These are phyloP conservation scores for Isabelozyma rhagii DNA, from an alignment of 805 yeast species.

Conservation along the genomic window DNA sequence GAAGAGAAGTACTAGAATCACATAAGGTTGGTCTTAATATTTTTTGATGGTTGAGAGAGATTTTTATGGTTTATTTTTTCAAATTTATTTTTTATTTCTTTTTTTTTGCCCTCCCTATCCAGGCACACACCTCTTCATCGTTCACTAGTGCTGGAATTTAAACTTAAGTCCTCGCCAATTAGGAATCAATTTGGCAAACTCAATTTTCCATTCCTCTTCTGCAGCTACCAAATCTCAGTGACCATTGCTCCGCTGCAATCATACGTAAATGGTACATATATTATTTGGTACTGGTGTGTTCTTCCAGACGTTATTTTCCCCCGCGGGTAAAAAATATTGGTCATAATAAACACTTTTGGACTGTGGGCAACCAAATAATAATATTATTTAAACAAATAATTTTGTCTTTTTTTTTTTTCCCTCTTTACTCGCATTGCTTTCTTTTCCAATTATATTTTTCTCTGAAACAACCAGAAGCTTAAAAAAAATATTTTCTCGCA, in stretches of 20 bases:
- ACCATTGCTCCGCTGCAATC: not conserved
- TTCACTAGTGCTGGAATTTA: not conserved
- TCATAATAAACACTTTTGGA: not conserved
- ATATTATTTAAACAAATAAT: too few species aligned
- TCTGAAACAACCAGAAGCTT: not conserved
- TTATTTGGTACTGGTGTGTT: not conserved
- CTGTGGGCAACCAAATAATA: not conserved
- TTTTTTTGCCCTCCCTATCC: not conserved
- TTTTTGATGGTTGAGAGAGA: not conserved
- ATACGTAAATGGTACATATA: not conserved
- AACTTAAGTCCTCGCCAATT: not conserved
- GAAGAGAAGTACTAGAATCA: too few species aligned
- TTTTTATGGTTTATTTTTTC: not conserved
- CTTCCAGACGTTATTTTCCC: not conserved
- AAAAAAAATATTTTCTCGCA: not conserved
- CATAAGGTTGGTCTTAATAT: too few species aligned
- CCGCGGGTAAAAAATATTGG: not conserved
- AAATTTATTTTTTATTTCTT: not conserved
- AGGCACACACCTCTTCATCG: not conserved
- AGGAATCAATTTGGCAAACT: not conserved
- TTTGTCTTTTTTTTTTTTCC: not conserved
- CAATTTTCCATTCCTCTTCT: not conserved
- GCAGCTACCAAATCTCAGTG: not conserved
- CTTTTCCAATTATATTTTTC: not conserved
- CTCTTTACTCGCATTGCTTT: not conserved